phyloP scores from a whole-genome alignment of 345 rosid genomes.

The Moringa oleifera region DNA sequence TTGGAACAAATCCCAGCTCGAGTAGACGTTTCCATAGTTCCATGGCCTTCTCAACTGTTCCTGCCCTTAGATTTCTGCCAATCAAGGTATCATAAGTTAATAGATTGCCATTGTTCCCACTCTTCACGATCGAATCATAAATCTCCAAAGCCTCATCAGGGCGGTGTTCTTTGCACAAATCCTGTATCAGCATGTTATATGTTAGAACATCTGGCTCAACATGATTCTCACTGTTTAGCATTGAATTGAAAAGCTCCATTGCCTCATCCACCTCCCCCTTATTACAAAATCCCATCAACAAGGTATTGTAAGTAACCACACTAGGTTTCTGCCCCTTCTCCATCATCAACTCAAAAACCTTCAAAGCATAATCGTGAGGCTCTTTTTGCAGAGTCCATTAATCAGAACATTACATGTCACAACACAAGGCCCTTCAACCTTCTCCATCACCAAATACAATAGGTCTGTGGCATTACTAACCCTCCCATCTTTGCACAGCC shows the following conservation, averaged over 20 bases:
- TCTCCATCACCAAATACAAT: conserved; percentile 43
- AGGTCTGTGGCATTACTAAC: conserved; percentile 47
- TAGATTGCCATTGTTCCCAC: conserved; percentile 38
- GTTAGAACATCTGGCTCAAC: conserved; percentile 42
- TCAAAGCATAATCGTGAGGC: conserved; percentile 47
- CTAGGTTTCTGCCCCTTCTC: conserved; percentile 50
- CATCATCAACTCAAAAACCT: conserved; percentile 44
- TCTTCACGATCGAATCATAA: conserved; percentile 39
- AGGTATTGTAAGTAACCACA: conserved; percentile 45
- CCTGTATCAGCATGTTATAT: conserved; percentile 46
- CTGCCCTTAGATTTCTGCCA: conserved; percentile 38
- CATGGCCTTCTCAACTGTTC: conserved; percentile 40
- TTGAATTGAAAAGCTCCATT: conserved; percentile 32
- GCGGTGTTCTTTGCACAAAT: conserved; percentile 46
- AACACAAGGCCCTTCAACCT: conserved; percentile 38
- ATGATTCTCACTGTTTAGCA: conserved; percentile 32
- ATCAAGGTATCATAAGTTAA: conserved; percentile 44
- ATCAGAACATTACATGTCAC: conserved; percentile 55
- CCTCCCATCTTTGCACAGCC: conserved; percentile 49
- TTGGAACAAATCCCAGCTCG: conserved; percentile 36
- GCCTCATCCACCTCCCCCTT: conserved; percentile 53
- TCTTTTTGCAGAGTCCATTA: conserved; percentile 52
- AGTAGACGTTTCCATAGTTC: conserved; percentile 50
- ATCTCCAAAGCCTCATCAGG: conserved; percentile 40
- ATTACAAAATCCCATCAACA: conserved; percentile 48